These are phyloP conservation scores for Clitocybe nebularis DNA, from an alignment of 1,284 basidiomycete genomes.

Conservation along the genomic window DNA sequence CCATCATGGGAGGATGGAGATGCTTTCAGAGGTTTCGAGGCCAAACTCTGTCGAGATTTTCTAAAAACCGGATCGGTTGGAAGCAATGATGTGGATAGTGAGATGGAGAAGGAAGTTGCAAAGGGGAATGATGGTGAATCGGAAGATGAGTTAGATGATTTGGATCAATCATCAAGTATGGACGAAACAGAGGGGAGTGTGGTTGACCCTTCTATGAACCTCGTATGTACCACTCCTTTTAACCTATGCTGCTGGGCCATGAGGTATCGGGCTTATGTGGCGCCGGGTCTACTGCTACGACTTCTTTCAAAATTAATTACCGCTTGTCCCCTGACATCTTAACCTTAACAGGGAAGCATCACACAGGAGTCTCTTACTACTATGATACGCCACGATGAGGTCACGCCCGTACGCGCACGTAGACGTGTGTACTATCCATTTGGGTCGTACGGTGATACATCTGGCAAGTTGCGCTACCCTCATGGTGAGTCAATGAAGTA, in stretches of 20 bases:
- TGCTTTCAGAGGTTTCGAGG: conserved; percentile 38
- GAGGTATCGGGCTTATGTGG: conserved; percentile 2
- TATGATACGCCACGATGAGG: conserved; percentile 69
- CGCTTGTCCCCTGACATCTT: conserved; percentile 9
- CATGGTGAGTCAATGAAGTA: conserved; percentile 27
- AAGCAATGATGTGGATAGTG: neutral
- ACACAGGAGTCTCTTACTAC: conserved; percentile 61
- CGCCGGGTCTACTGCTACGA: neutral
- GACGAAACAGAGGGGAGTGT: conserved; percentile 11
- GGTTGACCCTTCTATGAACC: conserved; percentile 15
- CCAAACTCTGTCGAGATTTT: conserved; percentile 49
- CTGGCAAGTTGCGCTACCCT: conserved; percentile 50
- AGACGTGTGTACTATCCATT: conserved; percentile 49
- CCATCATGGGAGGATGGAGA: conserved; percentile 46
- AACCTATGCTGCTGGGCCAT: neutral
- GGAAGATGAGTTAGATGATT: conserved; percentile 12
- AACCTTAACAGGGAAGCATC: conserved; percentile 48
- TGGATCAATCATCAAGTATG: conserved; percentile 19
- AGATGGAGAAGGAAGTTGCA: conserved; percentile 12
- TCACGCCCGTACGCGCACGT: conserved; percentile 50
- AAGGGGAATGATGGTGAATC: conserved; percentile 15
- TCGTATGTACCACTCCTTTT: conserved; percentile 17
- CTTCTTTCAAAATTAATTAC: neutral
- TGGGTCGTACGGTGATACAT: conserved; percentile 34
- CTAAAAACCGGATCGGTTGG: conserved; percentile 21